Evolutionary conservation across 2,329 filamentous ascomycete genomes (phyloP), one percentile per base, ranked within the genome.

Genomic region (Penicillium crustosum): DNA sequence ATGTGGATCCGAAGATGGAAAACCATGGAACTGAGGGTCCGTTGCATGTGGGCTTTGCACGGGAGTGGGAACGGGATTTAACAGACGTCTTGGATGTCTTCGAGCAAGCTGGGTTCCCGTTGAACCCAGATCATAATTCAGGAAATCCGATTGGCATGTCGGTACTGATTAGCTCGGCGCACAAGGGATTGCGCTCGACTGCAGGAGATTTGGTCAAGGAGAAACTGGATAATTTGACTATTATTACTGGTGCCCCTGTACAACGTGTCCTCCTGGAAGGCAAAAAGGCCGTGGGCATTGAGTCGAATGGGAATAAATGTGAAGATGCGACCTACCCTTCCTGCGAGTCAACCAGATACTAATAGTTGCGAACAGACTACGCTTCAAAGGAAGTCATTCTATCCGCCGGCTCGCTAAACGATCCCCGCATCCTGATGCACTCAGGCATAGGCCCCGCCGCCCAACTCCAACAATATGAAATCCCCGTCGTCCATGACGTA

Each of bases 91-190:
- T 64, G 59, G 58, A 83, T 58, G 69, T 78, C 7, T 81, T 82
- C 41, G 75, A 82, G 57, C 68, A 81, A 38, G 75, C 77, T 25
- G 83, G 83, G 0, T 74, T 80, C 36, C 71, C 77, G 0, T 61
- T 79, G 19, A 86, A 86, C 59, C 74, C 75, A 0, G 84, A 86
- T 61, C 77, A 83, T 39, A 86, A 87, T 60, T 82, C 79, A 8
- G 85, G 85, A 0, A 78, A 86, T 63, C 83, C 82, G 0, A 74
- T 86, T 31, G 85, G 85, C 4, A 79, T 86, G 71, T 78, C 78
- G 1, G 70, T 81, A 43, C 65, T 77, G 17, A 79, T 83, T 60
- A 81, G 79, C 47, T 83, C 82, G 12, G 75, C 79, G n/a, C 66
- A 75, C 27, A 72, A 78, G 8, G 83, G 82, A 0, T 49, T 75